Conservation (phyloP, 2,329 filamentous ascomycete species). For the Phaeosphaeriaceae sp. region DNA sequence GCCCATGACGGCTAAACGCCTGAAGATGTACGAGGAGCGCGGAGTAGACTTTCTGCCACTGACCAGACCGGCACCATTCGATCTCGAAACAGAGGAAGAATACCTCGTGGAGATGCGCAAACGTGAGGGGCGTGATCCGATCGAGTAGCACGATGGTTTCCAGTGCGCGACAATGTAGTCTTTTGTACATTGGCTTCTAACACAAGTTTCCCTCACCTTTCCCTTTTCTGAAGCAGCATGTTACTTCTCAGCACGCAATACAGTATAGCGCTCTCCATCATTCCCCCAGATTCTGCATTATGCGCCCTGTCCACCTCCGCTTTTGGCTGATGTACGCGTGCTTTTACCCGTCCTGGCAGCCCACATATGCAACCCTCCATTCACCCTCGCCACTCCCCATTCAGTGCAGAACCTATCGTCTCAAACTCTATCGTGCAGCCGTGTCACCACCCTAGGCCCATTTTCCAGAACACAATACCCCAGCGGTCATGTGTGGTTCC, state of each 20-base stretch:
- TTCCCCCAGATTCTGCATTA: neutral
- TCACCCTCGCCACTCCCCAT: neutral
- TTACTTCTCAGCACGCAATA: neutral
- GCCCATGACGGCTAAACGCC: conserved; percentile 56
- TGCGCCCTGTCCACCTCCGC: neutral
- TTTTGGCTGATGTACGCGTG: conserved; percentile 2
- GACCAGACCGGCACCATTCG: conserved; percentile 61
- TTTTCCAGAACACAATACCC: neutral
- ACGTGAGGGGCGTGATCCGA: conserved; percentile 51
- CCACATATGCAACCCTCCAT: neutral
- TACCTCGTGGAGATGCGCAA: conserved; percentile 54
- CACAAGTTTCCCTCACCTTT: neutral
- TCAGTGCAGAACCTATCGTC: neutral
- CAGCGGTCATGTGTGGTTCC: neutral
- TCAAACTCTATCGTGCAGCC: neutral
- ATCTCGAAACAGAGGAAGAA: conserved; percentile 58
- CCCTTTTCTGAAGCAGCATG: neutral
- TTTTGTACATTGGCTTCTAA: neutral
- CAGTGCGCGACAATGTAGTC: neutral
- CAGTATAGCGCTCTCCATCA: neutral
- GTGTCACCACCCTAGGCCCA: neutral
- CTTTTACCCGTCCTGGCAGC: conserved; percentile 3
- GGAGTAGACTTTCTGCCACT: conserved; percentile 60
- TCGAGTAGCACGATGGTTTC: conserved; percentile 40
- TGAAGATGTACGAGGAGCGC: conserved; percentile 60